These are phyloP conservation scores for Penicillium longicatenatum DNA, from an alignment of 495 filamentous ascomycete genomes.

Conservation along the genomic window DNA sequence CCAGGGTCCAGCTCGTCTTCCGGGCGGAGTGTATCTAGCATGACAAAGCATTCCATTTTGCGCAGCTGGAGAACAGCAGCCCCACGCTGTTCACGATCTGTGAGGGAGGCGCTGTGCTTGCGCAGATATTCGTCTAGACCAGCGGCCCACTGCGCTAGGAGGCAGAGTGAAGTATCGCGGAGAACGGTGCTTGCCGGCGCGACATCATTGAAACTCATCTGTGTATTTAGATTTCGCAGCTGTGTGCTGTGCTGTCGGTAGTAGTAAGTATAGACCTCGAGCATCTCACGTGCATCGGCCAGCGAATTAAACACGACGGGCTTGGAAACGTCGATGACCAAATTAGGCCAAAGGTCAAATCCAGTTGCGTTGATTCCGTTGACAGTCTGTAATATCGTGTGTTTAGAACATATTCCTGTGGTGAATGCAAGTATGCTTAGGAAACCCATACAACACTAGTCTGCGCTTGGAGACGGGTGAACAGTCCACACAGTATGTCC, in stretches of 20 bases:
- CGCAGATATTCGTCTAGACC: constrained; percentile 20
- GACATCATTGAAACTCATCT: not conserved
- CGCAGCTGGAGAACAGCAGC: constrained; percentile 21
- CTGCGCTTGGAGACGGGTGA: constrained; percentile 22
- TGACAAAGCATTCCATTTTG: constrained; percentile 11
- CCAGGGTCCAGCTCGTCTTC: not conserved
- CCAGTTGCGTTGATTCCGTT: not conserved
- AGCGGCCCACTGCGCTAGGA: constrained; percentile 20
- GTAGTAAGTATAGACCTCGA: constrained; percentile 16
- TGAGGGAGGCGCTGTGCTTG: constrained; percentile 11
- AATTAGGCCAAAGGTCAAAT: constrained; percentile 5
- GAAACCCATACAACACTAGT: constrained; percentile 4
- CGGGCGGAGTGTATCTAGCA: constrained; percentile 7
- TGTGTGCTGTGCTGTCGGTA: not conserved
- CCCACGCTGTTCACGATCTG: constrained; percentile 17
- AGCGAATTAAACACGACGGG: constrained; percentile 19
- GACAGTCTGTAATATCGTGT: not conserved
- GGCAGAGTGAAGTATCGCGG: constrained; percentile 6
- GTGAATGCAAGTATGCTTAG: not conserved
- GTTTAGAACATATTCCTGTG: not conserved
- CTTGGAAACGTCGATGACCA: constrained; percentile 9
- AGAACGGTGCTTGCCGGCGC: not conserved
- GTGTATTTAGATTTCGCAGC: not conserved
- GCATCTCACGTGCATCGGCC: constrained; percentile 24
- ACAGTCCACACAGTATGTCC: constrained; percentile 17